Evolutionary conservation across 306 rosid genomes (phyloP).

Genomic region (Macrotyloma uniflorum): DNA sequence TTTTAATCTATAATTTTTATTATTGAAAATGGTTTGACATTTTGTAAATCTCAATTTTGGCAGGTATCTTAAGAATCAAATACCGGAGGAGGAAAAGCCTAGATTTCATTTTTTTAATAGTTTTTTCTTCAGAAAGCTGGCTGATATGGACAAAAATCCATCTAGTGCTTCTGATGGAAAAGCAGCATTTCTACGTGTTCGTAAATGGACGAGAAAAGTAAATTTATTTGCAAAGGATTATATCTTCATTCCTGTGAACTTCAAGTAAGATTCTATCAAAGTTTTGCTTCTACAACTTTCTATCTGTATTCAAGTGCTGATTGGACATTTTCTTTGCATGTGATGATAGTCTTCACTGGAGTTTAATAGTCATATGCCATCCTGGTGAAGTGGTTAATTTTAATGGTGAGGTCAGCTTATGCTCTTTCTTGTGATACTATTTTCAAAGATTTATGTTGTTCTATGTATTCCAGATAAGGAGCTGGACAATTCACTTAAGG

Average conservation of each 20-base stretch:
- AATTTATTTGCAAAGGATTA: conserved; percentile 85
- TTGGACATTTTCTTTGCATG: conserved; percentile 25
- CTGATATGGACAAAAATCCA: conserved; percentile 97
- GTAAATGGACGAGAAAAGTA: conserved; percentile 97
- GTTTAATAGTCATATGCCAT: conserved; percentile 88
- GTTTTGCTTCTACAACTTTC: conserved; percentile 32
- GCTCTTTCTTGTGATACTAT: conserved; percentile 19
- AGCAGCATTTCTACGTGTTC: conserved; percentile 94
- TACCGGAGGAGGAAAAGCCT: conserved; percentile 66
- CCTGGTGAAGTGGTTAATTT: conserved; percentile 78
- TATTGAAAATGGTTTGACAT: conserved; percentile 23
- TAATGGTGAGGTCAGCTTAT: conserved; percentile 57
- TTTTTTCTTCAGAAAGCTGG: conserved; percentile 95
- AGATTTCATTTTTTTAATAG: conserved; percentile 92
- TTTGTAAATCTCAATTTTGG: conserved; percentile 22
- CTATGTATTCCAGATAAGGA: conserved; percentile 59
- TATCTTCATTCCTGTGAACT: conserved; percentile 93
- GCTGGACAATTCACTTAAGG: conserved; percentile 53
- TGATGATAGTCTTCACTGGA: conserved; percentile 89
- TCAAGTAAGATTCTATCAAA: conserved; percentile 63
- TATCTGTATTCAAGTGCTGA: conserved; percentile 43
- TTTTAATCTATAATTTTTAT: neutral
- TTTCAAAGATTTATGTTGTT: conserved; percentile 35
- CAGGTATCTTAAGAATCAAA: conserved; percentile 86
- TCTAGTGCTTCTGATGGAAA: conserved; percentile 84